Evolutionary conservation across 2,329 filamentous ascomycete species (phyloP), one percentile per base, ranked within the genome.

Genomic region (Claviceps quebecensis): DNA sequence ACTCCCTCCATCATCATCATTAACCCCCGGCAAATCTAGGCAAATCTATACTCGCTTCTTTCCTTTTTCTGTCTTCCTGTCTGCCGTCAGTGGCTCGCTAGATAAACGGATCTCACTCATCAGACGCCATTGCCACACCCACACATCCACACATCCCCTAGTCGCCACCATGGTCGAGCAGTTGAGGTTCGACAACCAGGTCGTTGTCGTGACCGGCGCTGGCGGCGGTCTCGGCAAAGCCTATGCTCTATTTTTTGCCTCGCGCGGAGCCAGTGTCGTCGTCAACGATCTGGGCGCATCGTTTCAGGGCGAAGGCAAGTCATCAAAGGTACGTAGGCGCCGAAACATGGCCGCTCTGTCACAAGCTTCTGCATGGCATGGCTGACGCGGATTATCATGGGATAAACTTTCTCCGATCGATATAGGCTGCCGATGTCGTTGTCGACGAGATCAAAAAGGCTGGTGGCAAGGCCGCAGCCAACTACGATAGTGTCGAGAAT

Each of bases 261-360:
- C 87, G 52, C 82, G 91, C 65, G 93, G 93, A 63, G 93, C 89
- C 60, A 94, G 85, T 69, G 86, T 95, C 60, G 91, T 98, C 47
- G 93, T 98, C 61, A 98, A 98, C 69, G 93, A 98, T 67, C 78
- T 97, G 49, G 93, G 93, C 56, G 87, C 81, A 48, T 93, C 89
- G 46, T 90, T 93, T 76, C 91, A 93, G 70, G 91, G 93, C 60
- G 89, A 96, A 72, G 91, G 90, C 54, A 81, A 77, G 60, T 91
- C 86, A 43, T 81, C 81, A 67, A 94, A 88, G 81, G 90, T 95
- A 71, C 14, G 16, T 11, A 22, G 3, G 3, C 19, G 37, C 26
- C 16, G 44, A 17, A 34, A 34, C 29, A 34, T 34, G 3, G 29
- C 29, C 29, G 23, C 26, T 40, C 16, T 8, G 4, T 40, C 22